Evolutionary conservation across 495 filamentous ascomycete species (phyloP), one percentile per base, ranked within the genome.

Genomic region (Tuber magnatum): DNA sequence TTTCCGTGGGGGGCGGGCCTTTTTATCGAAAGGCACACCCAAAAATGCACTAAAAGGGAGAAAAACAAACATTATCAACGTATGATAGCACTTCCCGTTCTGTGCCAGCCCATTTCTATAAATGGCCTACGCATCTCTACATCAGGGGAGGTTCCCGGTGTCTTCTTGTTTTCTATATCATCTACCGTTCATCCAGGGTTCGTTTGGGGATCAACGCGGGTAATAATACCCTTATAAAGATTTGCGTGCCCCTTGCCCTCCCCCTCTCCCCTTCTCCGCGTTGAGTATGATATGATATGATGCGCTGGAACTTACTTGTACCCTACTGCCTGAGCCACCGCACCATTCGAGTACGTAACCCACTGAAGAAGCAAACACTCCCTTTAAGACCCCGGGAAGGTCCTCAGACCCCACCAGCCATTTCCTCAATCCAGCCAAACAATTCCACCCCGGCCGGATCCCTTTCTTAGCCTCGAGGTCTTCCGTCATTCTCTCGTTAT

Each of bases 381-480:
- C 12, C n/a, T 9, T 28, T 1, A 65, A 65, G 35, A 43, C 56
- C 65, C 65, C 10, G 12, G 71, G 71, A 56, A n/a, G 71, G 73
- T 65, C 65, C 39, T 70, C 68, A 43, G 38, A 73, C 70, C 46
- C 61, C 61, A 61, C 70, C 73, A 75, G 28, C 73, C 44, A 28
- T 71, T 75, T 73, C 73, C 72, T 28, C n/a, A 28, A 72, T 32
- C 48, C n/a, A 16, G 18, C 24, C 40, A 38, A 61, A 61, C 10
- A 61, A 61, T 61, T 32, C 8, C 24, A 12, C n/a, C 51, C n/a
- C n/a, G n/a, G n/a, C n/a, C 10, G 48, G 48, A 51, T 22, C 51
- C 8, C 12, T 28, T 56, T 56, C 48, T 56, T 28, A 56, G 7
- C 24, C 12, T 56, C 51, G 12, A 24, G 22, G 18, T n/a, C 51